Conservation (phyloP, 306 rosid genomes). For the Medicago arabica region DNA sequence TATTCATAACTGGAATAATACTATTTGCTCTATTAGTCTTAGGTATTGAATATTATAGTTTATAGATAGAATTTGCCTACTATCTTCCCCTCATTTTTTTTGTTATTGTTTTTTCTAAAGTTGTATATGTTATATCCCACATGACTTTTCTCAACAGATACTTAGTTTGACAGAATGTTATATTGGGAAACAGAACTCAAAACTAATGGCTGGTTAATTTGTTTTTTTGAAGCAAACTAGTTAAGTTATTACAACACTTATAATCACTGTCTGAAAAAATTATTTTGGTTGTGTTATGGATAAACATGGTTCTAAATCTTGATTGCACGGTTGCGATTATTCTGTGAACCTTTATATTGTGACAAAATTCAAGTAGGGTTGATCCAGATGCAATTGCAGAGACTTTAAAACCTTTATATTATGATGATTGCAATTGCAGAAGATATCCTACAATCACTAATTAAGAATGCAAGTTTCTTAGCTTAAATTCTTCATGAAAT, state of each 20-base stretch:
- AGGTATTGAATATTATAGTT: neutral
- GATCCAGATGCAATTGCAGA: neutral
- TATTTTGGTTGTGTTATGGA: neutral
- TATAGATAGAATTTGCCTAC: neutral
- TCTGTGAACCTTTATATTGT: neutral
- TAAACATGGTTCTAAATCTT: neutral
- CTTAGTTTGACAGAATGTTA: neutral
- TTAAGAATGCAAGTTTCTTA: too few species aligned
- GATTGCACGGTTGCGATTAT: neutral
- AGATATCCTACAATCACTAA: too few species aligned
- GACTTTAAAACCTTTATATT: neutral
- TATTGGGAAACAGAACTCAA: neutral
- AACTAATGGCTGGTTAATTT: neutral
- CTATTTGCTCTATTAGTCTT: neutral
- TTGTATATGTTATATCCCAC: neutral
- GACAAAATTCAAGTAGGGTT: neutral
- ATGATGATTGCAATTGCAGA: neutral
- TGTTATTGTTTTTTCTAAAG: neutral
- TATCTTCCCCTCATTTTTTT: neutral
- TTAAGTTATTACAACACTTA: too few species aligned
- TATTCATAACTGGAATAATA: neutral
- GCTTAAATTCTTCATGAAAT: too few species aligned
- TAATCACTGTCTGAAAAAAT: neutral
- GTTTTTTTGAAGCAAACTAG: too few species aligned
- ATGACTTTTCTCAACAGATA: too few species aligned